Percentiles rank a stretch among this genome's conserved stretches.
phyloP scores from a whole-genome alignment of 768 basidiomycete species.

The Tephrocybe sp. region DNA sequence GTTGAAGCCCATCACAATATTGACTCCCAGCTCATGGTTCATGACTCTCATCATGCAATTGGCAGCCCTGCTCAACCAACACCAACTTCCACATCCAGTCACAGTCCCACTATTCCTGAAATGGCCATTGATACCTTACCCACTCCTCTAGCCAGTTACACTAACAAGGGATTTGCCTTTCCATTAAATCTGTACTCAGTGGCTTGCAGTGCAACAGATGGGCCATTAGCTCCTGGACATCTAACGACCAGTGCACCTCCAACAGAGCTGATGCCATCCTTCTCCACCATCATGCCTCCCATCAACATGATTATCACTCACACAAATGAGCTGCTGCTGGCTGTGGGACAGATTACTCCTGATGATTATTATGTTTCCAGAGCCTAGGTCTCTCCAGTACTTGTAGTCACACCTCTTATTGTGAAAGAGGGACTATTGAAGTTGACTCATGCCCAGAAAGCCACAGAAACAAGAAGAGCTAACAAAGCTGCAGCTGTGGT shows the following conservation, averaged over 20 bases:
- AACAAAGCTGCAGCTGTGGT: neutral
- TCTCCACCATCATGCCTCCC: neutral
- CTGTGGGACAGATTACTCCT: neutral
- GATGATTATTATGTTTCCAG: neutral
- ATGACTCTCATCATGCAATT: neutral
- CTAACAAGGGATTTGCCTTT: neutral
- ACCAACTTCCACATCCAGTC: neutral
- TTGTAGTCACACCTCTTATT: neutral
- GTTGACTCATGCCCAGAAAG: neutral
- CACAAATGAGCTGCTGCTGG: neutral
- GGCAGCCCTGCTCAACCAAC: neutral
- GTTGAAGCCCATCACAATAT: neutral
- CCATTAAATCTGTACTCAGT: neutral
- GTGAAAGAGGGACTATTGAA: neutral
- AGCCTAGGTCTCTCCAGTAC: neutral
- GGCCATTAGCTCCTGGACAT: neutral
- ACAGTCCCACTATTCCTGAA: neutral
- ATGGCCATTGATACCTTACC: too few relatives aligned
- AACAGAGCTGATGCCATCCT: neutral
- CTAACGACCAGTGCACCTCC: neutral
- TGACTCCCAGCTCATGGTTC: neutral
- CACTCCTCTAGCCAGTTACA: too few relatives aligned
- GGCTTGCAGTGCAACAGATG: neutral
- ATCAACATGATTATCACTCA: neutral
- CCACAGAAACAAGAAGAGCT: neutral